Evolutionary conservation across 108 stramenopile species (phyloP).

Genomic region (Cyclotella distinguenda): DNA sequence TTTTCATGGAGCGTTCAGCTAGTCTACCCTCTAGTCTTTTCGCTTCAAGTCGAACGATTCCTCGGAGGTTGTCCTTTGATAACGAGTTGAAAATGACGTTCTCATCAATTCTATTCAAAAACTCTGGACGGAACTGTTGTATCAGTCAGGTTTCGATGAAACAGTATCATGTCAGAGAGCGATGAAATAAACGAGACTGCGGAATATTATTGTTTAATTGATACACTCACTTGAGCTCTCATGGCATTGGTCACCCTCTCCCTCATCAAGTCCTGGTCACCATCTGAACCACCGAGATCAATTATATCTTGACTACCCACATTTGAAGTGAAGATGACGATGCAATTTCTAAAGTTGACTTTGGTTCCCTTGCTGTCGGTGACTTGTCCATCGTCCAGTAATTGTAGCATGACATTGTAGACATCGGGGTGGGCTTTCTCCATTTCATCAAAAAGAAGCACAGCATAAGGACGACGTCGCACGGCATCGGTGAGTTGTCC

Average conservation of each 20-base stretch:
- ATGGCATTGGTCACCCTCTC: slow-evolving; percentile 71
- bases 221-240: slow-evolving; percentile 53
- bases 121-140: slow-evolving; percentile 91
- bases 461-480: slow-evolving; percentile 93
- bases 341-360: slow-evolving; percentile 95
- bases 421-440: slow-evolving; percentile 99
- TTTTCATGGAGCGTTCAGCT: slow-evolving; percentile 65
- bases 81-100: slow-evolving; percentile 95
- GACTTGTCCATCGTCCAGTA: slow-evolving; percentile 97
- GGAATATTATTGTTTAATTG: too few relatives aligned
- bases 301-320: slow-evolving; percentile 92
- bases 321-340: slow-evolving; percentile 97
- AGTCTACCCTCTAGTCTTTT: slow-evolving; percentile 70
- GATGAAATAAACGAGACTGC: too few relatives aligned
- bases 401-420: slow-evolving; percentile 95
- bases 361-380: slow-evolving; percentile 96
- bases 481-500: slow-evolving; percentile 99
- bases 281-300: slow-evolving; percentile 63
- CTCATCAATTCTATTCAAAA: slow-evolving; percentile 97
- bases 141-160: too few relatives aligned
- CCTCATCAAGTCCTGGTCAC: slow-evolving; percentile 63
- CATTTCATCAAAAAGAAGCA: slow-evolving; percentile 97
- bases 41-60: slow-evolving; percentile 86
- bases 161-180: too few relatives aligned
- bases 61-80: slow-evolving; percentile 76